A percentile compares a stretch with the other conserved stretches of the same genome.
Conservation (phyloP, 768 basidiomycete genomes). For the Pulveroboletus sp. region DNA sequence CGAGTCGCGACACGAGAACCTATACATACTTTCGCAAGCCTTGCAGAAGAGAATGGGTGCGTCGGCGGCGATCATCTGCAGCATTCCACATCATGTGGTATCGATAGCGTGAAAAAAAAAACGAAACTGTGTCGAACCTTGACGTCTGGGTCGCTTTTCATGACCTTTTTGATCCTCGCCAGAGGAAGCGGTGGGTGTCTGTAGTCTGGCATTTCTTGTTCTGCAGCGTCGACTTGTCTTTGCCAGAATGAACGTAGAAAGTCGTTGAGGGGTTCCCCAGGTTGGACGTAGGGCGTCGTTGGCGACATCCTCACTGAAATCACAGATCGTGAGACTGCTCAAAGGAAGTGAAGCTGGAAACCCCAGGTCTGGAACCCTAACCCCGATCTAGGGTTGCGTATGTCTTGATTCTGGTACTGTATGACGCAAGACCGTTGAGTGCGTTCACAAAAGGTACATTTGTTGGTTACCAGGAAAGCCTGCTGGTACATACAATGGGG, state of each 20-base stretch:
- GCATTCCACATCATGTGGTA: background rate
- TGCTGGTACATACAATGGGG: background rate
- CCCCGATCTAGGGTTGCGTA: slow-evolving; percentile 16
- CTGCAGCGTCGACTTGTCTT: slow-evolving; percentile 78
- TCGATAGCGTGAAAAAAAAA: background rate
- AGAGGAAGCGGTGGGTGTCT: slow-evolving; percentile 85
- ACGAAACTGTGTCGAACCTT: slow-evolving; percentile 48
- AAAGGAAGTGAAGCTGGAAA: background rate
- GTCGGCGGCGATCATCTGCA: slow-evolving; percentile 96
- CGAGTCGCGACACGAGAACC: background rate
- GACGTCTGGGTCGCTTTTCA: slow-evolving; percentile 97
- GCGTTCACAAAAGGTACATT: too few species aligned
- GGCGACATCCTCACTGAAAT: slow-evolving; percentile 27
- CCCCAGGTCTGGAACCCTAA: slow-evolving; percentile 21
- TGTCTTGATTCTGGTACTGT: too few species aligned
- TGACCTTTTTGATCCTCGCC: slow-evolving; percentile 97
- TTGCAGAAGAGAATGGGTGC: slow-evolving; percentile 96
- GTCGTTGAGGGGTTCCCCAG: slow-evolving; percentile 81
- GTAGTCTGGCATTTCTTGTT: slow-evolving; percentile 85
- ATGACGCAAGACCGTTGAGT: too few species aligned
- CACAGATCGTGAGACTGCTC: slow-evolving; percentile 18
- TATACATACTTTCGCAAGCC: slow-evolving; percentile 89
- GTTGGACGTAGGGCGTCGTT: slow-evolving; percentile 63
- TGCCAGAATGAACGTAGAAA: slow-evolving; percentile 91
- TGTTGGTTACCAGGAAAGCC: background rate